A percentile compares a stretch with the other conserved stretches of the same genome.
Conservation (phyloP, 805 yeast genomes). For the Jamesozyma piceae region DNA sequence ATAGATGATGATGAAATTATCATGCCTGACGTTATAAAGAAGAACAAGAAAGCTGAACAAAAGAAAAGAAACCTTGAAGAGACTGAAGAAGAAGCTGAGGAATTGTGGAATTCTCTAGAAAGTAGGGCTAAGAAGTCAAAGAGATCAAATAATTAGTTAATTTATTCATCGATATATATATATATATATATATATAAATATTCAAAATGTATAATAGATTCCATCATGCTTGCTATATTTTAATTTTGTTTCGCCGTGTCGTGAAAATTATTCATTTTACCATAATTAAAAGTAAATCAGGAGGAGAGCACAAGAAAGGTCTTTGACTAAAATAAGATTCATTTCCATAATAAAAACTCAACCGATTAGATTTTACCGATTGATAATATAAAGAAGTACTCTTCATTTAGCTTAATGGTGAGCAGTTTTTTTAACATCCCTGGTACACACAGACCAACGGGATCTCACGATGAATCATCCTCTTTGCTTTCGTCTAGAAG, state of each 20-base stretch:
- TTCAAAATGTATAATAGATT: neutral
- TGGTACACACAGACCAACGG: slow-evolving; percentile 27
- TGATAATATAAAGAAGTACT: neutral
- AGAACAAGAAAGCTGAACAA: slow-evolving; percentile 26
- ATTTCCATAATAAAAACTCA: no score
- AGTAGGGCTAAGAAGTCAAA: slow-evolving; percentile 10
- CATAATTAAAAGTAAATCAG: no score
- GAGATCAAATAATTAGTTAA: neutral
- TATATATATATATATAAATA: no score
- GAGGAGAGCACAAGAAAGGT: no score
- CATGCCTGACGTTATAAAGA: slow-evolving; percentile 24
- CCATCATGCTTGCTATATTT: neutral
- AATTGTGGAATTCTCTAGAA: slow-evolving; percentile 26
- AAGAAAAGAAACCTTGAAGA: slow-evolving; percentile 30
- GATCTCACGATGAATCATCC: slow-evolving; percentile 15
- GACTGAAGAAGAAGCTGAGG: slow-evolving; percentile 30
- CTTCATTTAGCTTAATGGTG: slow-evolving; percentile 8
- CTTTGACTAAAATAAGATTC: no score
- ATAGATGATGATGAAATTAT: slow-evolving; percentile 31
- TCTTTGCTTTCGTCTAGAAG: slow-evolving; percentile 17
- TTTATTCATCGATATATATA: neutral
- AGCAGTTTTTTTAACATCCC: slow-evolving; percentile 29
- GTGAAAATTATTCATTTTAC: neutral
- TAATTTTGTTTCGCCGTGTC: neutral
- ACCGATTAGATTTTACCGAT: no score